These are phyloP conservation scores for Ceratobasidium sp. DNA, from an alignment of 1,284 basidiomycete species.

Conservation along the genomic window DNA sequence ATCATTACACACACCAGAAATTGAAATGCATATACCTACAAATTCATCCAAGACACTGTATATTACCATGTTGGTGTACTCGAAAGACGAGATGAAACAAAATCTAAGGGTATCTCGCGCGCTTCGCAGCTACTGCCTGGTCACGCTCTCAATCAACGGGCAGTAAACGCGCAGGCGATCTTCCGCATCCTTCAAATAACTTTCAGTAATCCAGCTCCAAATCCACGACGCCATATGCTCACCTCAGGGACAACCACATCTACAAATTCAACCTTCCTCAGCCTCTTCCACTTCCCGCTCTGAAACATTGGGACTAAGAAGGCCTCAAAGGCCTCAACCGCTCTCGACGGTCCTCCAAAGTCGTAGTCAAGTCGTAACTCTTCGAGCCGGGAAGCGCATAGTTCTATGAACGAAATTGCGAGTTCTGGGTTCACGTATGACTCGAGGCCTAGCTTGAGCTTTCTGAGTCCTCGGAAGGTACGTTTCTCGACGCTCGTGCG, in stretches of 20 bases:
- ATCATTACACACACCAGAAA: too few species aligned
- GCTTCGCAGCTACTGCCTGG: too few species aligned
- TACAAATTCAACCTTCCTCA: conserved; percentile 2
- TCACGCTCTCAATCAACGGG: background rate
- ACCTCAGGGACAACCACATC: background rate
- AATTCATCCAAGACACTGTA: too few species aligned
- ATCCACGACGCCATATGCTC: background rate
- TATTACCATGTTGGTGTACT: too few species aligned
- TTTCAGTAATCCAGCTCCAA: background rate
- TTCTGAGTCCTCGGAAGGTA: conserved; percentile 7
- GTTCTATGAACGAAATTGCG: conserved; percentile 7
- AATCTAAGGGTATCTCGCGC: too few species aligned
- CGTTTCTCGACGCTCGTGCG: conserved; percentile 1
- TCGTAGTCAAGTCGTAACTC: conserved; percentile 12
- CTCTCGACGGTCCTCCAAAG: conserved; percentile 14
- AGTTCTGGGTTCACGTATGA: conserved; percentile 1
- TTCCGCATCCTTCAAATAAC: background rate
- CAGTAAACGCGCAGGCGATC: background rate
- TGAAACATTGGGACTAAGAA: conserved; percentile 14
- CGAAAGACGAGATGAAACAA: too few species aligned
- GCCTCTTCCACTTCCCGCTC: conserved; percentile 1
- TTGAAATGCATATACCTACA: too few species aligned
- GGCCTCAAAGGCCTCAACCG: conserved; percentile 7
- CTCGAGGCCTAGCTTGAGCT: conserved; percentile 6
- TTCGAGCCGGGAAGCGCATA: conserved; percentile 12